Evolutionary conservation across 371 early-diverging fungal genomes (phyloP), one percentile per base, ranked within the genome.

Genomic region (Rhizopus arrhizus): DNA sequence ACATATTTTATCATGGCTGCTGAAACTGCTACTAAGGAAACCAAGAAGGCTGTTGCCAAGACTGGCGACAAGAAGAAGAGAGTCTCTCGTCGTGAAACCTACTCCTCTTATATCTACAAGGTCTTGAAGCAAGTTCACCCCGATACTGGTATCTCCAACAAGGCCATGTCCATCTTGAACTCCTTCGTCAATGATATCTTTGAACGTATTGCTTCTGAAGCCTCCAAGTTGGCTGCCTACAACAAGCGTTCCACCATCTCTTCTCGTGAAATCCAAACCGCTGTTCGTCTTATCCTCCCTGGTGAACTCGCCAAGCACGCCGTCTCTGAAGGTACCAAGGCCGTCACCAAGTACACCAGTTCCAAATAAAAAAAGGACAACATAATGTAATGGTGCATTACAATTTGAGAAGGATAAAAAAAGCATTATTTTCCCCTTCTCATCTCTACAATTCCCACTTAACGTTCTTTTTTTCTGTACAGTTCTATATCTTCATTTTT

Each of bases 121-220:
- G 96, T 96, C 65, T 81, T 96, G 74, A 92, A 92, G 84, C 97
- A 96, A 79, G 95, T 95, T 64, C 95, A 96, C 87, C 95, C 95
- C 68, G 95, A 96, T 70, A 92, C 92, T 58, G 95, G 95, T 82
- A 94, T 96, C 85, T 94, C 95, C 81, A 94, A 93, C 93, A 95
- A 95, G 89, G 95, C 95, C 85, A 96, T 96, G 97, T 89, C 91
- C 64, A 95, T 96, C 79, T 84, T 96, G 81, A 95, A 96, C 93
- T 94, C 95, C 53, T 96, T 96, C 73, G 95, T 96, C 75, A 91
- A 92, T 82, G 97, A 96, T 74, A 94, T 96, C 79, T 96, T 95
- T 69, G 94, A 94, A 76, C 92, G 95, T 65, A 92, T 95, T 58
- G 91, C 89, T 58, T 74, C 77, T 56, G 93, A 94, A 83, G 92